Conservation (phyloP, 805 yeast genomes). For the Barnettozyma sp. region DNA sequence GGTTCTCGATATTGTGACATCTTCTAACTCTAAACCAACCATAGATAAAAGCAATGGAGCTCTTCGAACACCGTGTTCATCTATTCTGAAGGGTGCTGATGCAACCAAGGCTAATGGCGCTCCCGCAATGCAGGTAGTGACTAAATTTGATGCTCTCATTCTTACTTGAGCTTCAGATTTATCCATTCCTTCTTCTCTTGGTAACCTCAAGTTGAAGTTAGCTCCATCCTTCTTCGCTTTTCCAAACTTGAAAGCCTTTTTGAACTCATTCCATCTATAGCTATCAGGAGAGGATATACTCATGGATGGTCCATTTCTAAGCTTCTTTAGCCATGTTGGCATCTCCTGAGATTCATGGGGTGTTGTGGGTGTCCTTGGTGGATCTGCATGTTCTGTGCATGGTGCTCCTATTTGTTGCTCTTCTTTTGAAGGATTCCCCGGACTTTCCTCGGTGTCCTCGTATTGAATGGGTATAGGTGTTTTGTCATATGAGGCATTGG, state of each 20-base stretch:
- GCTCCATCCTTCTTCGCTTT: slow-evolving; percentile 5
- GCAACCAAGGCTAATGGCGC: slow-evolving; percentile 69
- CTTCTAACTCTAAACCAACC: slow-evolving; percentile 57
- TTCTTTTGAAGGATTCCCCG: too few relatives aligned
- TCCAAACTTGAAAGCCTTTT: slow-evolving; percentile 23
- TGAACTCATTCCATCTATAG: slow-evolving; percentile 23
- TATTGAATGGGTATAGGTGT: slow-evolving; percentile 4
- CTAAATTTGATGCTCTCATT: slow-evolving; percentile 35
- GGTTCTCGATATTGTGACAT: slow-evolving; percentile 32
- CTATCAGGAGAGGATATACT: slow-evolving; percentile 7
- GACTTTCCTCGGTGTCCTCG: too few relatives aligned
- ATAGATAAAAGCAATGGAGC: slow-evolving; percentile 79
- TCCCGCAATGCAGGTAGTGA: slow-evolving; percentile 53
- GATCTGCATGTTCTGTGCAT: background rate
- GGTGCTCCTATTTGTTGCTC: background rate
- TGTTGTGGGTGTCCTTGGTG: slow-evolving; percentile 1
- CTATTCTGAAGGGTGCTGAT: slow-evolving; percentile 67
- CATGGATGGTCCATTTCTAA: slow-evolving; percentile 15
- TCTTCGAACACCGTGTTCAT: slow-evolving; percentile 67
- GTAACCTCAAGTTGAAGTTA: background rate
- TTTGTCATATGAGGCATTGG: slow-evolving; percentile 6
- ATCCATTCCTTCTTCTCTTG: slow-evolving; percentile 7
- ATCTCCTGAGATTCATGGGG: slow-evolving; percentile 11
- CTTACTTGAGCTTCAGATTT: slow-evolving; percentile 22
- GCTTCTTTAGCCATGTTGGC: slow-evolving; percentile 22